phyloP scores from a whole-genome alignment of 1,284 basidiomycete genomes.

The Anthracocystis walkeri region DNA sequence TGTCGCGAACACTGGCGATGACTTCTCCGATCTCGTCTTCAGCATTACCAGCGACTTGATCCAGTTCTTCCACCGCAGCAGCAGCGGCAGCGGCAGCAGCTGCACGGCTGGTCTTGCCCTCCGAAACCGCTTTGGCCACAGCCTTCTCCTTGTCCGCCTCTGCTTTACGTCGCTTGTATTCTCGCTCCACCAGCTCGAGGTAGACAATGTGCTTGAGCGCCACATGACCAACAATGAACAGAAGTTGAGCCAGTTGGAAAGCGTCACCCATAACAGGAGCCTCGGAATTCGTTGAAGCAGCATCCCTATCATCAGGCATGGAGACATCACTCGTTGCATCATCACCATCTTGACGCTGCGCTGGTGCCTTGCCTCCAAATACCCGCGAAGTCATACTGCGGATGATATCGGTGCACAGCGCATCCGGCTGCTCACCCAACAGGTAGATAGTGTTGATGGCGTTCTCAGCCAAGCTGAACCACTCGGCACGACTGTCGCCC shows the following conservation, averaged over 20 bases:
- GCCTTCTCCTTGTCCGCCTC: conserved; percentile 76
- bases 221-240: conserved; percentile 95
- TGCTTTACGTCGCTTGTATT: conserved; percentile 95
- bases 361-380: conserved; percentile 72
- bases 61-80: conserved; percentile 79
- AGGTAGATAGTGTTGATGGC: conserved; percentile 95
- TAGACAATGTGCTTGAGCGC: conserved; percentile 98
- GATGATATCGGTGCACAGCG: conserved; percentile 83
- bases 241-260: conserved; percentile 87
- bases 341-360: conserved; percentile 18
- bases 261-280: conserved; percentile 70
- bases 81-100: conserved; percentile 67
- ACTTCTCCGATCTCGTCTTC: conserved; percentile 98
- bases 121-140: conserved; percentile 51
- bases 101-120: conserved; percentile 58
- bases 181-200: conserved; percentile 94
- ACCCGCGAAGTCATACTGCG: conserved; percentile 81
- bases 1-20: conserved; percentile 84
- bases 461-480: conserved; percentile 94
- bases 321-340: conserved; percentile 42
- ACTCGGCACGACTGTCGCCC: conserved; percentile 58
- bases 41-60: conserved; percentile 95
- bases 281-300: conserved; percentile 17
- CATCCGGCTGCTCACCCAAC: conserved; percentile 91
- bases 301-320: conserved; percentile 37